Evolutionary conservation across 106 monocot genomes (phyloP).

Genomic region (Dendrobium nobile): DNA sequence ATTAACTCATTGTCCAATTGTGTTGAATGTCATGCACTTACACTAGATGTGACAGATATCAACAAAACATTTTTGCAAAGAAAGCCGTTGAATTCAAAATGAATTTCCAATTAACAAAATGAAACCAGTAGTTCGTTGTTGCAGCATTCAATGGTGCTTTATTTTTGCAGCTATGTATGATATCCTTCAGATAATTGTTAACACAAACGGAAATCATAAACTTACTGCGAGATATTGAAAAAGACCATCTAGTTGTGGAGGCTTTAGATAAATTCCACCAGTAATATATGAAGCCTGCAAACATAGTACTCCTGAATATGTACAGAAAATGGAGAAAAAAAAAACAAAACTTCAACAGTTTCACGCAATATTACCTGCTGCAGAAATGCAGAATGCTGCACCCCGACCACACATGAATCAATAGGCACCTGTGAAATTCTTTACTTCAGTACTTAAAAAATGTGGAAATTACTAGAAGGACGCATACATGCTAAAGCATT

Average conservation of each 20-base stretch:
- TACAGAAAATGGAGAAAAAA: neutral
- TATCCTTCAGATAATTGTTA: neutral
- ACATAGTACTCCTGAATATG: neutral
- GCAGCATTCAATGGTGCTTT: neutral
- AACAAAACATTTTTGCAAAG: neutral
- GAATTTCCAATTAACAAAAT: neutral
- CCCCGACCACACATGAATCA: constrained; percentile 85
- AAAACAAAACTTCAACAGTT: neutral
- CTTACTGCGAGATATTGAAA: constrained; percentile 87
- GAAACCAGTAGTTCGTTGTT: neutral
- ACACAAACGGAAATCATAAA: constrained; percentile 6
- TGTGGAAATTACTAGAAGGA: neutral
- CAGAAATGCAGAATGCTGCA: constrained; percentile 89
- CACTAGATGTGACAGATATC: neutral
- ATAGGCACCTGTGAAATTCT: constrained; percentile 72
- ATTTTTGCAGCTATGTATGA: neutral
- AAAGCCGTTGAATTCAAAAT: neutral
- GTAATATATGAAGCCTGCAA: constrained; percentile 98
- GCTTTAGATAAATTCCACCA: constrained; percentile 96
- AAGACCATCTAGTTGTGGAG: constrained; percentile 78
- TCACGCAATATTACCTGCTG: constrained; percentile 65
- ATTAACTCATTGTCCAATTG: neutral
- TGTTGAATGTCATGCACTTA: neutral
- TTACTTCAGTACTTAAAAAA: neutral
- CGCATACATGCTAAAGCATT: neutral